Evolutionary conservation across 2,329 filamentous ascomycete species (phyloP), one percentile per base, ranked within the genome.

Genomic region (Colletotrichum australisinense): DNA sequence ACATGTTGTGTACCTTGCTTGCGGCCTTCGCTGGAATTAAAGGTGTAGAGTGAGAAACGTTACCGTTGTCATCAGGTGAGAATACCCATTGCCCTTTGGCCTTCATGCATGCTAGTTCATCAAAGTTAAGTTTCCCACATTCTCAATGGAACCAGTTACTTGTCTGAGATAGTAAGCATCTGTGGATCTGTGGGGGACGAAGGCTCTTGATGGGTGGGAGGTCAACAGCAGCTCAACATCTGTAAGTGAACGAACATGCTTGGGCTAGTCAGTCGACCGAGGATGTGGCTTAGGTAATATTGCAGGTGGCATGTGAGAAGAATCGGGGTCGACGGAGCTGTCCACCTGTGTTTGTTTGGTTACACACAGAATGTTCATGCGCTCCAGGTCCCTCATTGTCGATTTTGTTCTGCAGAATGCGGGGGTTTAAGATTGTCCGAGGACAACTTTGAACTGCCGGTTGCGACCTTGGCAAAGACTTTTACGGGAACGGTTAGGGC

Each of bases 251-350:
- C 7, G 11, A 22, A 12, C 19, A 14, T 30, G 38, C 65, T 55
- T 66, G 19, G 24, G 67, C 46, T 28, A 46, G 63, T 46, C 42
- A 49, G 53, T 72, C 32, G 64, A 65, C 69, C 64, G 69, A 72
- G 69, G 64, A 63, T 68, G 64, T 57, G 16, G 64, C 28, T 72
- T 68, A 72, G 64, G 57, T 68, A 68, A 68, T 38, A 42, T 42
- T 42, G 57, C 11, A 22, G 16, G 32, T 68, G n/a, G 64, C 69
- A 68, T 72, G 69, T 72, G 64, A 72, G 69, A 72, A 72, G 24
- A 19, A 28, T 26, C 19, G 28, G 38, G 64, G 38, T 16, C 22
- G 3, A 42, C 38, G 38, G 38, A 42, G 38, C 38, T 42, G 38
- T 19, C 9, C 38, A 42, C 38, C 8, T 42, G 32, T 19, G 14